Base-by-base conservation (phyloP, 2,329 filamentous ascomycete species). In the Talaromyces verruculosus region DNA sequence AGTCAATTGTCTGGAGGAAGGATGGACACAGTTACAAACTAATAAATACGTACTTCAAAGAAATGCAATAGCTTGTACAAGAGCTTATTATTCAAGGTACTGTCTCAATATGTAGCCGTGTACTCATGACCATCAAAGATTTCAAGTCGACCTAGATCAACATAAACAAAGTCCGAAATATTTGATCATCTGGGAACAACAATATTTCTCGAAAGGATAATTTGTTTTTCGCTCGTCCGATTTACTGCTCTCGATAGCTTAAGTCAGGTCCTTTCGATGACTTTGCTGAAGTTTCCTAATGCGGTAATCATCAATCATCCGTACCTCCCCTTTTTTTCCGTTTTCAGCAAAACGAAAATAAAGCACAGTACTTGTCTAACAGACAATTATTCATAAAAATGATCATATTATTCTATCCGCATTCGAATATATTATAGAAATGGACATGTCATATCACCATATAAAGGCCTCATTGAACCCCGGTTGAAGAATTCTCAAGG, bases 341-440 rank as follows among this genome's bases (percentile, higher is more conserved):
- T 28, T 62, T 62, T 41, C 60, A 22, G 47, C 19, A 28, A 62
- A 62, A 62, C 19, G 43, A 51, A 62, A 62, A 61, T 47, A 61
- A 47, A 62, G 28, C 17, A 17, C 17, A 11, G 17, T 5, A 11
- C 15, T 11, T 35, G 17, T 33, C 5, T 2, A 11, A 55, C 5
- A 19, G 30, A 35, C 28, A 35, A 8, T 39, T 17, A 3, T 25
- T n/a, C 33, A 13, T 49, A 37, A 5, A 7, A 8, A 37, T n/a
- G n/a, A 19, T 13, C 1, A 35, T 53, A n/a, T 35, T 19, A 3
- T 35, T 28, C 1, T 30, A 15, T 53, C 22, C 25, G 47, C 13
- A 53, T 53, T 53, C 25, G 25, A 53, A 28, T 15, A 30, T 17
- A 13, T 22, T 11, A 35, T 13, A 19, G 30, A 13, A 22, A 37